Conservation (phyloP, 352 stramenopile species). For the Phytopythium helicoides region DNA sequence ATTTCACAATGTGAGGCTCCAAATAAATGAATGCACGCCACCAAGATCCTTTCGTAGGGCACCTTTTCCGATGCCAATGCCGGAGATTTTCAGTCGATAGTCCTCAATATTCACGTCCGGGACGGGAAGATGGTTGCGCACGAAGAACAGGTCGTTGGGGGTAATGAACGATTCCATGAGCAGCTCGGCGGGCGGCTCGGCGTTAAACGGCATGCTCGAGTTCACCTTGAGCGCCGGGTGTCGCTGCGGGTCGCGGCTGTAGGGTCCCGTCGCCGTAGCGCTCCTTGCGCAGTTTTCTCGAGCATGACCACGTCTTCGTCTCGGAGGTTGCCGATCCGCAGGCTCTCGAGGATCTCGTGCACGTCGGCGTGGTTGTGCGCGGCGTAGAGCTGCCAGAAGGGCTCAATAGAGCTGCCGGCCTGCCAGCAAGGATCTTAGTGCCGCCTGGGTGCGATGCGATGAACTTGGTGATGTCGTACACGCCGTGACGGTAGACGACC, state of each 20-base stretch:
- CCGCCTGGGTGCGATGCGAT: conserved; percentile 92
- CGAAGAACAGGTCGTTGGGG: conserved; percentile 96
- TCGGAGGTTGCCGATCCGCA: conserved; percentile 90
- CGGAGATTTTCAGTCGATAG: conserved; percentile 68
- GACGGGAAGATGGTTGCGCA: conserved; percentile 97
- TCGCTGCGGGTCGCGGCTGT: conserved; percentile 90
- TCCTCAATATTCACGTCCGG: conserved; percentile 75
- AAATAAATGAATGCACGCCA: too few species aligned
- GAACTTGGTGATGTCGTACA: conserved; percentile 98
- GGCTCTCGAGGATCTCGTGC: conserved; percentile 88
- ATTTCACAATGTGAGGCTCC: too few species aligned
- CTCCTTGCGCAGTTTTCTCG: conserved; percentile 77
- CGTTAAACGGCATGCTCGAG: conserved; percentile 94
- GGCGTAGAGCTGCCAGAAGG: conserved; percentile 96
- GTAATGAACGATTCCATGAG: conserved; percentile 95
- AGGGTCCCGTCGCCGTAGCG: conserved; percentile 89
- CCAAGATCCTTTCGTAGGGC: too few species aligned
- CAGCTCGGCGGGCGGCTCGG: conserved; percentile 90
- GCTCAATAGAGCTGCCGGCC: conserved; percentile 85
- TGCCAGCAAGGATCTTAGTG: conserved; percentile 88
- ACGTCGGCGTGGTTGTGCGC: conserved; percentile 95
- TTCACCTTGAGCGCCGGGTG: conserved; percentile 91
- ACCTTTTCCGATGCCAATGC: conserved; percentile 51
- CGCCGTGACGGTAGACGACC: conserved; percentile 92
- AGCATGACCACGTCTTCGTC: conserved; percentile 87